phyloP scores from a whole-genome alignment of 1,284 basidiomycete genomes.

The Moesziomyces aphidis region DNA sequence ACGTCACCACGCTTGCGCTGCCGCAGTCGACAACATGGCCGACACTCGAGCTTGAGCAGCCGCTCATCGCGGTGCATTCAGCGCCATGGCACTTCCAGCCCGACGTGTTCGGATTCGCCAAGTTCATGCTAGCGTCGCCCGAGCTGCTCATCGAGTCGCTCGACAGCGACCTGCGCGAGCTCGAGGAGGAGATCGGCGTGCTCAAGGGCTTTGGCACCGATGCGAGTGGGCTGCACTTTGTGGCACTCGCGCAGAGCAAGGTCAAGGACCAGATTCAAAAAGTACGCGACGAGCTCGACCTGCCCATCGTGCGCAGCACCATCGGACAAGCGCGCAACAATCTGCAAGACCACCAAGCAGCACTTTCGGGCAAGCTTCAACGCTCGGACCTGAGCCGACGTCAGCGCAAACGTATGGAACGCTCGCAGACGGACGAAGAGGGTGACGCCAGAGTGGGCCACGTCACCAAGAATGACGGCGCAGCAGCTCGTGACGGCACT shows the following conservation, averaged over 20 bases:
- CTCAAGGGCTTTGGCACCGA: slow-evolving; percentile 72
- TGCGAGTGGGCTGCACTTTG: slow-evolving; percentile 83
- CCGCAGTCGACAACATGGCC: slow-evolving; percentile 93
- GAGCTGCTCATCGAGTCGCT: slow-evolving; percentile 78
- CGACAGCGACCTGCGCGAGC: slow-evolving; percentile 78
- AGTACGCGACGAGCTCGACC: slow-evolving; percentile 55
- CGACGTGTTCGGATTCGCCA: slow-evolving; percentile 87
- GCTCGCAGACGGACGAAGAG: slow-evolving; percentile 39
- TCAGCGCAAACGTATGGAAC: slow-evolving; percentile 47
- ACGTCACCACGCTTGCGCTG: slow-evolving; percentile 93
- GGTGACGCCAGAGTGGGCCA: slow-evolving; percentile 5
- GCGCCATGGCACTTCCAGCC: slow-evolving; percentile 96
- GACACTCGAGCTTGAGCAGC: slow-evolving; percentile 30
- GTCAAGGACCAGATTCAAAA: slow-evolving; percentile 61
- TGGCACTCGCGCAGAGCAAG: slow-evolving; percentile 75
- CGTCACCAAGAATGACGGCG: slow-evolving; percentile 1
- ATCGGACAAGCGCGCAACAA: slow-evolving; percentile 71
- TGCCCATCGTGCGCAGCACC: slow-evolving; percentile 48
- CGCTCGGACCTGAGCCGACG: slow-evolving; percentile 47
- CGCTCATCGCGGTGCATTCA: slow-evolving; percentile 85
- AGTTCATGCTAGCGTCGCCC: slow-evolving; percentile 96
- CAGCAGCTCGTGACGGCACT: slow-evolving; percentile 14
- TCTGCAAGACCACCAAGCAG: slow-evolving; percentile 71
- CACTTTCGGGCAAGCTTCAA: slow-evolving; percentile 25
- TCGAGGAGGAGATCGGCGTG: slow-evolving; percentile 73